phyloP scores from a whole-genome alignment of 306 rosid species.

The Lablab purpureus region DNA sequence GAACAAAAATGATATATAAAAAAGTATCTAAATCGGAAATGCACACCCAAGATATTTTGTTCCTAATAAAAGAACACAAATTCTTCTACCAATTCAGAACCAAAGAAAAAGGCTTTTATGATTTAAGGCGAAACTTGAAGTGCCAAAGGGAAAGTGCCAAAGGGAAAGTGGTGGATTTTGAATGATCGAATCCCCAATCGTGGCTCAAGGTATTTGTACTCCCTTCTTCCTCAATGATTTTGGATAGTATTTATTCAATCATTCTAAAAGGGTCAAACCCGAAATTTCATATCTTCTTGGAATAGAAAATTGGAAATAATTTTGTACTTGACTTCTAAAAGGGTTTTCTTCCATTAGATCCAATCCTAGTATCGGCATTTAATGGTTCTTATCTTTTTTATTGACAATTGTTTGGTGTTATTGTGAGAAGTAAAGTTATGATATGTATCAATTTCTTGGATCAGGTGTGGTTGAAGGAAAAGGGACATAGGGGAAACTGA shows the following conservation, averaged over 20 bases:
- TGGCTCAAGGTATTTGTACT: neutral
- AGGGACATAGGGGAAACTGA: neutral
- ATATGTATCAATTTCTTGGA: constrained; percentile 6
- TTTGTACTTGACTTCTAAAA: neutral
- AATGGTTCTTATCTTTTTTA: neutral
- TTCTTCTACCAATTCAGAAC: neutral
- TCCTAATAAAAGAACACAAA: no score
- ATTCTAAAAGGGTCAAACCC: constrained; percentile 12
- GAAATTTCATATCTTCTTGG: neutral
- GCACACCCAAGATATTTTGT: no score
- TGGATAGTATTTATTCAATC: neutral
- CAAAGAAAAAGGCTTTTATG: neutral
- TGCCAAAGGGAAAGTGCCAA: neutral
- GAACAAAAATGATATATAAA: no score
- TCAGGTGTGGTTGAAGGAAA: constrained; percentile 13
- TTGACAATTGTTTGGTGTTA: neutral
- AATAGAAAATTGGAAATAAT: neutral
- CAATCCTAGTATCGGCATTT: neutral
- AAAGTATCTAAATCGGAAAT: no score
- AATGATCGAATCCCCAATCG: neutral
- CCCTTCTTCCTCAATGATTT: neutral
- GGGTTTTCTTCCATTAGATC: constrained; percentile 1
- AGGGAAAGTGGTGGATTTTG: neutral
- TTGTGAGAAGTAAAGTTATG: neutral
- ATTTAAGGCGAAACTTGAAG: neutral